Percentiles rank a stretch among this genome's conserved stretches.
Evolutionary conservation across 345 rosid species (phyloP).

Genomic region (Hibiscus mutabilis): DNA sequence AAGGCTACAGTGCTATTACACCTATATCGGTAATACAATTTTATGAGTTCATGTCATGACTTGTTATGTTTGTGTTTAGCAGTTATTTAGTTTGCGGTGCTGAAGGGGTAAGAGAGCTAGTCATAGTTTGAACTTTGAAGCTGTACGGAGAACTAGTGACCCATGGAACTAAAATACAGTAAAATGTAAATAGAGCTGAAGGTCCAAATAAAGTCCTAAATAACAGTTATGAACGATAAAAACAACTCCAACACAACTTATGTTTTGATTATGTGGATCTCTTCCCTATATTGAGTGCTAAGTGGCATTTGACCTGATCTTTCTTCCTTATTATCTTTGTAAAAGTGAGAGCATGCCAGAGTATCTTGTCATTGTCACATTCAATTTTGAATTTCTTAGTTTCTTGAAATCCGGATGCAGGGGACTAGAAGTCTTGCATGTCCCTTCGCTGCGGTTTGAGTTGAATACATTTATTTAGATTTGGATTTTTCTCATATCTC

Average conservation of each 20-base stretch:
- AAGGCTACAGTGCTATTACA: not conserved
- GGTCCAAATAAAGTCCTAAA: not conserved
- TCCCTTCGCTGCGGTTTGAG: too few relatives aligned
- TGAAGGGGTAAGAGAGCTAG: not conserved
- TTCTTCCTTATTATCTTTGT: not conserved
- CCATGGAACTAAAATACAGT: constrained; percentile 3
- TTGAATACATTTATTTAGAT: not conserved
- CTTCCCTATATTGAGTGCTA: not conserved
- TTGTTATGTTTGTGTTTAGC: not conserved
- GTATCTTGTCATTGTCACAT: not conserved
- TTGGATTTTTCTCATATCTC: not conserved
- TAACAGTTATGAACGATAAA: not conserved
- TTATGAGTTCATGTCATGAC: not conserved
- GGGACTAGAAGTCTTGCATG: too few relatives aligned
- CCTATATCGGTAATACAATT: not conserved
- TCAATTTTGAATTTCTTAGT: not conserved
- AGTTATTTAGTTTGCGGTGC: not conserved
- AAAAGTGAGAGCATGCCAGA: constrained; percentile 17
- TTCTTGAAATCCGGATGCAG: not conserved
- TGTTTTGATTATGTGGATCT: not conserved
- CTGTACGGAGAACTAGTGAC: not conserved
- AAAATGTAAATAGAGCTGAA: constrained; percentile 2
- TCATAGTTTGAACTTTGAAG: not conserved
- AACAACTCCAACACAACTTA: not conserved
- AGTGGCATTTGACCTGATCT: not conserved